Evolutionary conservation across 768 basidiomycete genomes (phyloP).

Genomic region (Suillus cothurnatus): DNA sequence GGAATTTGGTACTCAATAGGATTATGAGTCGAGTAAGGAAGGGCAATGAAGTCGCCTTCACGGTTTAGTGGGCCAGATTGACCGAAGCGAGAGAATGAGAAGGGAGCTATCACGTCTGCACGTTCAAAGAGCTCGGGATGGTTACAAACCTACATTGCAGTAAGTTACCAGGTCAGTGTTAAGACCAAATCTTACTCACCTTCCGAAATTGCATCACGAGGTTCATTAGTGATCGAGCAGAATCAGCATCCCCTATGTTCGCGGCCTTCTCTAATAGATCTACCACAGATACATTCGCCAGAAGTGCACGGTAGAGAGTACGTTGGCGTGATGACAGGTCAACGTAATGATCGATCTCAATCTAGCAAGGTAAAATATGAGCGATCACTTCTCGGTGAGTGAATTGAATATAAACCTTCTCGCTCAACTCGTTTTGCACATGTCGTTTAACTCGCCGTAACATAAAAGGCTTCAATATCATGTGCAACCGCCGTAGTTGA

Average conservation of each 20-base stretch:
- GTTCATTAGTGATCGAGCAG: constrained; percentile 95
- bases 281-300: constrained; percentile 92
- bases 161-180: neutral
- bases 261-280: constrained; percentile 94
- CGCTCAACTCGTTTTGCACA: constrained; percentile 99
- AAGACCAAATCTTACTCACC: constrained; percentile 41
- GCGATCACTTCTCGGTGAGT: constrained; percentile 74
- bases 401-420: constrained; percentile 66
- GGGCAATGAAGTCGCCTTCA: constrained; percentile 81
- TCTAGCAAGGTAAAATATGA: constrained; percentile 84
- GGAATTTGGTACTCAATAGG: constrained; percentile 84
- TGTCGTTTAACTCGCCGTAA: constrained; percentile 94
- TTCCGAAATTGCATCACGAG: constrained; percentile 99
- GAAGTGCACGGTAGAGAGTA: constrained; percentile 82
- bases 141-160: constrained; percentile 77
- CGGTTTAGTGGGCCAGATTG: constrained; percentile 80
- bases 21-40: constrained; percentile 86
- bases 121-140: constrained; percentile 98
- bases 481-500: constrained; percentile 91
- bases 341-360: constrained; percentile 94
- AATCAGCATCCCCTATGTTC: constrained; percentile 87
- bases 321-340: constrained; percentile 94
- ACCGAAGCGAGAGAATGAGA: constrained; percentile 84
- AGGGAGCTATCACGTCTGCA: constrained; percentile 92
- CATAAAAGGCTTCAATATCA: constrained; percentile 99